phyloP scores from a whole-genome alignment of 306 rosid genomes.

The Dryas drummondii region DNA sequence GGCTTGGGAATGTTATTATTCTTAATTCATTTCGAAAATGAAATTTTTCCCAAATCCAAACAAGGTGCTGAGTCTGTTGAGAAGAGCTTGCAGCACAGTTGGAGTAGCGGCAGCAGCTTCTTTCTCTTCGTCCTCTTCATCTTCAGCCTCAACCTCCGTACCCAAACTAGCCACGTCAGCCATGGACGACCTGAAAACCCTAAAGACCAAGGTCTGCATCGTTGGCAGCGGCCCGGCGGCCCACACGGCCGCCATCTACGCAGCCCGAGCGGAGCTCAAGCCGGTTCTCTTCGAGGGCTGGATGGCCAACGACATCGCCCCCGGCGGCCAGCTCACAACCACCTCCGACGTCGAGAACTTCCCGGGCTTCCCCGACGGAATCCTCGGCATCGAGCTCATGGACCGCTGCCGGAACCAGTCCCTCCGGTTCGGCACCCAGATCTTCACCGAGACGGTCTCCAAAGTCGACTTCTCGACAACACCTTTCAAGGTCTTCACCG shows the following conservation, averaged over 20 bases:
- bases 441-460: constrained; percentile 70
- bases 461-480: constrained; percentile 63
- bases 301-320: constrained; percentile 87
- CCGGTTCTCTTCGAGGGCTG: constrained; percentile 85
- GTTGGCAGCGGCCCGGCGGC: constrained; percentile 91
- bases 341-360: constrained; percentile 89
- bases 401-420: constrained; percentile 69
- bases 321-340: constrained; percentile 90
- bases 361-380: constrained; percentile 76
- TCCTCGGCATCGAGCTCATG: constrained; percentile 73
- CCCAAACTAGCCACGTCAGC: constrained; percentile 12
- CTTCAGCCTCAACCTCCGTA: constrained; percentile 9
- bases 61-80: constrained; percentile 25
- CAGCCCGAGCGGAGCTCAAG: constrained; percentile 81
- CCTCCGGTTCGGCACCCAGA: constrained; percentile 66
- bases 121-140: constrained; percentile 19
- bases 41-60: constrained; percentile 1
- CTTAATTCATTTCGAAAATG: not conserved
- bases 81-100: constrained; percentile 33
- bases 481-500: constrained; percentile 66
- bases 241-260: constrained; percentile 81
- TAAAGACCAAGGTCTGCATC: constrained; percentile 68
- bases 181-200: constrained; percentile 41
- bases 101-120: constrained; percentile 18
- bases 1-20: too few relatives aligned